These are phyloP conservation scores for Termitomyces sp. DNA, from an alignment of 768 basidiomycete genomes.

Conservation along the genomic window DNA sequence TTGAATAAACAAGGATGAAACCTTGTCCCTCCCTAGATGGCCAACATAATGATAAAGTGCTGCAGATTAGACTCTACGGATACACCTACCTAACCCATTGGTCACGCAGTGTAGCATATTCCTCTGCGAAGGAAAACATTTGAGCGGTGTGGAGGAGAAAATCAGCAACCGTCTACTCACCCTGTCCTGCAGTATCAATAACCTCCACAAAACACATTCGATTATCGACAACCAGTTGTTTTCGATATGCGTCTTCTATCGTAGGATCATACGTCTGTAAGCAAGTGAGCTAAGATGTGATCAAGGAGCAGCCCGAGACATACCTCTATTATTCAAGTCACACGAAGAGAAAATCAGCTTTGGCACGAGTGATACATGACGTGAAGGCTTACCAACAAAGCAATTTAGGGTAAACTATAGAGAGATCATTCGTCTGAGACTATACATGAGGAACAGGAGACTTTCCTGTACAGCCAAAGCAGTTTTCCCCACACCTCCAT, in stretches of 20 bases:
- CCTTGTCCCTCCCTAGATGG: slow-evolving; percentile 84
- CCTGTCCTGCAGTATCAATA: slow-evolving; percentile 96
- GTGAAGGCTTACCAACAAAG: slow-evolving; percentile 74
- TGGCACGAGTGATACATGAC: slow-evolving; percentile 10
- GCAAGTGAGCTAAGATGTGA: slow-evolving; percentile 10
- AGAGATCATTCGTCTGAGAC: slow-evolving; percentile 6
- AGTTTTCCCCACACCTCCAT: slow-evolving; percentile 97
- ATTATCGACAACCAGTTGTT: slow-evolving; percentile 91
- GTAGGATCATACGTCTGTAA: slow-evolving; percentile 92
- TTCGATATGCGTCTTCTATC: slow-evolving; percentile 97
- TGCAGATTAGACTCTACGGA: not conserved
- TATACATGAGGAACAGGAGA: slow-evolving; percentile 8
- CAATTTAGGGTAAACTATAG: slow-evolving; percentile 89
- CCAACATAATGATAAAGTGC: slow-evolving; percentile 1
- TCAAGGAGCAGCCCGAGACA: slow-evolving; percentile 11
- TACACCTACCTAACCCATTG: slow-evolving; percentile 88
- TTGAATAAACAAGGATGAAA: slow-evolving; percentile 96
- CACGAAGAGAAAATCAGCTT: not conserved
- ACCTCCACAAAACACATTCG: slow-evolving; percentile 95
- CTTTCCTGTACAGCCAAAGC: slow-evolving; percentile 91
- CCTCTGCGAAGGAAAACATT: slow-evolving; percentile 51
- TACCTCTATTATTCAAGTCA: slow-evolving; percentile 42
- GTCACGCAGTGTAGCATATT: slow-evolving; percentile 93
- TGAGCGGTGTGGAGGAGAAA: slow-evolving; percentile 13
- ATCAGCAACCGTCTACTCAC: slow-evolving; percentile 36